Percentiles rank a stretch among this genome's conserved stretches.
phyloP scores from a whole-genome alignment of 345 rosid species.

The Citrus mangshanensis region DNA sequence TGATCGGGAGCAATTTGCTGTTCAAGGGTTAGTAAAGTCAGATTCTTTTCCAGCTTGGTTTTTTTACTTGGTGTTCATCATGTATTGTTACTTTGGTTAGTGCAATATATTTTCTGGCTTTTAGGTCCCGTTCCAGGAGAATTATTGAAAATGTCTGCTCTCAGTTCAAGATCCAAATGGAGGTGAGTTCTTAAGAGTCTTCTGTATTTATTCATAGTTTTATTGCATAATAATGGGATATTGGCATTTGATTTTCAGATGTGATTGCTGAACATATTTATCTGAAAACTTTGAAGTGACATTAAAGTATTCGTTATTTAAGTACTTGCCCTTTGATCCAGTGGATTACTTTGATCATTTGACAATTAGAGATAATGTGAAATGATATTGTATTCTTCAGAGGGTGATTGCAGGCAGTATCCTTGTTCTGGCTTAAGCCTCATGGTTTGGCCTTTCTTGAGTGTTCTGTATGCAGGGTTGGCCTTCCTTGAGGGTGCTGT shows the following conservation, averaged over 20 bases:
- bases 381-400: not conserved
- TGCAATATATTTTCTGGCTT: conserved; percentile 9
- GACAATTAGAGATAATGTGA: not conserved
- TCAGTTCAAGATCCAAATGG: conserved; percentile 62
- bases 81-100: not conserved
- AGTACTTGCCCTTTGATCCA: not conserved
- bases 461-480: not conserved
- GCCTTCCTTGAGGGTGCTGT: not conserved
- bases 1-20: conserved; percentile 77
- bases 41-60: conserved; percentile 3
- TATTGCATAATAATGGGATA: not conserved
- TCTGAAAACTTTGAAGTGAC: not conserved
- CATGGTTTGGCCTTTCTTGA: not conserved
- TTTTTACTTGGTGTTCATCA: not conserved
- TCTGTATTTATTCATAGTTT: conserved; percentile 1
- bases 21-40: conserved; percentile 53
- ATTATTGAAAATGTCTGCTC: conserved; percentile 60
- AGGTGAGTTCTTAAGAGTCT: conserved; percentile 38
- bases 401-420: not conserved
- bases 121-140: conserved; percentile 68
- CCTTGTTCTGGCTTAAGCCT: not conserved
- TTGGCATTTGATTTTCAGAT: not conserved
- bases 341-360: not conserved
- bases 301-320: not conserved
- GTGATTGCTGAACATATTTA: not conserved